phyloP scores from a whole-genome alignment of 495 filamentous ascomycete genomes.

The Astrocystis sublimbata region DNA sequence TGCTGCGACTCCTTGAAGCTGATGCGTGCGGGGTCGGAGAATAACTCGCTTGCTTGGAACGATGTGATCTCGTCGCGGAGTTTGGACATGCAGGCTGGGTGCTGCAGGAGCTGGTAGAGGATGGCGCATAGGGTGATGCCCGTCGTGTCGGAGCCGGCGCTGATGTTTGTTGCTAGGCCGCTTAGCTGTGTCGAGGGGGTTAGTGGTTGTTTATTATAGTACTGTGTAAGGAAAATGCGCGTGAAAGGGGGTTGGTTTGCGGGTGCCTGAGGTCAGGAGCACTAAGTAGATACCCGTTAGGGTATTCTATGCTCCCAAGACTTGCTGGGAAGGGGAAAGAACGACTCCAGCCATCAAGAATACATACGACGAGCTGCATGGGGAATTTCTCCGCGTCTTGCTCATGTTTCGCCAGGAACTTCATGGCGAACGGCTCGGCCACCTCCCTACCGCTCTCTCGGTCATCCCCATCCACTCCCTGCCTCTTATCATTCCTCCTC shows the following conservation, averaged over 20 bases:
- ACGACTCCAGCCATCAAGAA: too few relatives aligned
- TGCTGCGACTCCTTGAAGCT: slow-evolving; percentile 53
- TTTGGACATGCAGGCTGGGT: slow-evolving; percentile 36
- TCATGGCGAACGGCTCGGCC: slow-evolving; percentile 42
- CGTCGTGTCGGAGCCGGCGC: slow-evolving; percentile 59
- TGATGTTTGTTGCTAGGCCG: slow-evolving; percentile 54
- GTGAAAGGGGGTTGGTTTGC: too few relatives aligned
- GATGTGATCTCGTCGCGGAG: slow-evolving; percentile 45
- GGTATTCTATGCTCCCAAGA: too few relatives aligned
- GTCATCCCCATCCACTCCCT: background rate
- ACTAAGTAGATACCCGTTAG: too few relatives aligned
- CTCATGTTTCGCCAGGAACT: slow-evolving; percentile 46
- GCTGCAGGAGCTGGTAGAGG: slow-evolving; percentile 51
- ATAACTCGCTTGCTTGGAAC: background rate
- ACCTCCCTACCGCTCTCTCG: slow-evolving; percentile 13
- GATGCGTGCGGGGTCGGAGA: slow-evolving; percentile 25
- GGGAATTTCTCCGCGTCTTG: slow-evolving; percentile 53
- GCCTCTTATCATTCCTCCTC: background rate
- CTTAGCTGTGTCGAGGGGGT: too few relatives aligned
- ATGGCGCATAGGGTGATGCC: slow-evolving; percentile 52
- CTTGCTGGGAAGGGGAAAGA: too few relatives aligned
- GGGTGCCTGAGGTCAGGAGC: too few relatives aligned
- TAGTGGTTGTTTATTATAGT: too few relatives aligned
- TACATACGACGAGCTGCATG: slow-evolving; percentile 46
- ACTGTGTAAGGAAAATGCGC: too few relatives aligned